Percentiles rank a stretch among this genome's conserved stretches.
These are phyloP conservation scores for Aegilops sharonensis DNA, from an alignment of 176 grass and related monocot genomes.

Conservation along the genomic window DNA sequence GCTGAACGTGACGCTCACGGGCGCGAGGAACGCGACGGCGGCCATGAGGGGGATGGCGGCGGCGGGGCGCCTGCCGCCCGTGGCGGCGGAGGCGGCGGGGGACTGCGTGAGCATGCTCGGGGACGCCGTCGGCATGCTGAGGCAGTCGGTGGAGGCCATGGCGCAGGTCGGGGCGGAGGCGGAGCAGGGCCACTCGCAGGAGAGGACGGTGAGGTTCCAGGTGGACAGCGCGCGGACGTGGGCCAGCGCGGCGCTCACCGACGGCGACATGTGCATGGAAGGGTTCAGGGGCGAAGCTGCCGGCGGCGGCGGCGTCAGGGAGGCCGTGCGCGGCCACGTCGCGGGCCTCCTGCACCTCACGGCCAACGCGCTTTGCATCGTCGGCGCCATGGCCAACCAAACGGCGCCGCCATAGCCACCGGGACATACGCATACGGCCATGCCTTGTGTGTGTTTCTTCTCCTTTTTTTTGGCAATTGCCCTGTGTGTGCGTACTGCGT, in stretches of 20 bases:
- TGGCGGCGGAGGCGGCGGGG: conserved; percentile 42
- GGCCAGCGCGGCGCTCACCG: conserved; percentile 84
- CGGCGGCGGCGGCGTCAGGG: conserved; percentile 25
- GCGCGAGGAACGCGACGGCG: conserved; percentile 28
- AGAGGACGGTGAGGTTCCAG: conserved; percentile 27
- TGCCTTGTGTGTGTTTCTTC: neutral
- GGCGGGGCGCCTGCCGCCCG: neutral
- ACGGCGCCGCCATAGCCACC: neutral
- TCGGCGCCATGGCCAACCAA: conserved; percentile 50
- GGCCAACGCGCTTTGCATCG: conserved; percentile 56
- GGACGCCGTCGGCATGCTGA: conserved; percentile 53
- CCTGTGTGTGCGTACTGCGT: neutral
- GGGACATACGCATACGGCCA: neutral
- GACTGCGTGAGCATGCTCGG: conserved; percentile 67
- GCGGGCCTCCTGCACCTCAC: conserved; percentile 46
- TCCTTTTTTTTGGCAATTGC: neutral
- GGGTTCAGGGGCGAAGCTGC: conserved; percentile 40
- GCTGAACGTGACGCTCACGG: conserved; percentile 31
- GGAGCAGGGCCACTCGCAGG: neutral
- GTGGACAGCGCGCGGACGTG: conserved; percentile 70
- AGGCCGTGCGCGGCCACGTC: conserved; percentile 40
- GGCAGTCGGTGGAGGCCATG: conserved; percentile 53
- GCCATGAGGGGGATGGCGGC: conserved; percentile 36
- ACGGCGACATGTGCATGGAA: conserved; percentile 74
- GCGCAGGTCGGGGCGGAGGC: neutral